Percentiles rank a stretch among this genome's conserved stretches.
Evolutionary conservation across 1,284 basidiomycete genomes (phyloP).

Genomic region (Marasmius oreades): DNA sequence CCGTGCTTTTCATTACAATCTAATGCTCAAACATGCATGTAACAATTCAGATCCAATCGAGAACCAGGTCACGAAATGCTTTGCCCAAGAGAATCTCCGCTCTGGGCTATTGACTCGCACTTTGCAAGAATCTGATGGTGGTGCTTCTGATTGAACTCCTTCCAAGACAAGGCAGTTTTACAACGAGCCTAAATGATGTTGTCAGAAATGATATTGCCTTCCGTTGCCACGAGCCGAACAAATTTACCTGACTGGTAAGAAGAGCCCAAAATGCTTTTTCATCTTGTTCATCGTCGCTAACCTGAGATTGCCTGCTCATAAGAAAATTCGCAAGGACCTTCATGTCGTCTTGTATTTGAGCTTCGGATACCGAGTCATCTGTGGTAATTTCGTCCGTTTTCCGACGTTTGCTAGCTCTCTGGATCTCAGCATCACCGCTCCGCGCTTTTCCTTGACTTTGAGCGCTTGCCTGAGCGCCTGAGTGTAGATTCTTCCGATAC

Average conservation of each 20-base stretch:
- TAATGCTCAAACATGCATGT: too few species aligned
- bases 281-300: constrained; percentile 25
- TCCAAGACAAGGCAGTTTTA: constrained; percentile 47
- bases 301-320: constrained; percentile 40
- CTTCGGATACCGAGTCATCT: background rate
- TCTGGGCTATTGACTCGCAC: background rate
- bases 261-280: constrained; percentile 47
- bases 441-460: background rate
- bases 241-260: constrained; percentile 33
- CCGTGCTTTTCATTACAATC: too few species aligned
- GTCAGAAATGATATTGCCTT: constrained; percentile 3
- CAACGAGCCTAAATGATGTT: constrained; percentile 38
- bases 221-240: constrained; percentile 1
- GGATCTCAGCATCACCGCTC: background rate
- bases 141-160: constrained; percentile 50
- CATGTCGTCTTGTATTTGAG: constrained; percentile 34
- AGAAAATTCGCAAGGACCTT: constrained; percentile 50
- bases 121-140: constrained; percentile 31
- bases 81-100: background rate
- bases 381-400: background rate
- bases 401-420: background rate
- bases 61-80: background rate
- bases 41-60: background rate
- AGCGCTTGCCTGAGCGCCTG: background rate
- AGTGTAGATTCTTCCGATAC: constrained; percentile 24